A percentile compares a stretch with the other conserved stretches of the same genome.
Evolutionary conservation across 164 flowering plant species (phyloP).

Genomic region (Stephania japonica): DNA sequence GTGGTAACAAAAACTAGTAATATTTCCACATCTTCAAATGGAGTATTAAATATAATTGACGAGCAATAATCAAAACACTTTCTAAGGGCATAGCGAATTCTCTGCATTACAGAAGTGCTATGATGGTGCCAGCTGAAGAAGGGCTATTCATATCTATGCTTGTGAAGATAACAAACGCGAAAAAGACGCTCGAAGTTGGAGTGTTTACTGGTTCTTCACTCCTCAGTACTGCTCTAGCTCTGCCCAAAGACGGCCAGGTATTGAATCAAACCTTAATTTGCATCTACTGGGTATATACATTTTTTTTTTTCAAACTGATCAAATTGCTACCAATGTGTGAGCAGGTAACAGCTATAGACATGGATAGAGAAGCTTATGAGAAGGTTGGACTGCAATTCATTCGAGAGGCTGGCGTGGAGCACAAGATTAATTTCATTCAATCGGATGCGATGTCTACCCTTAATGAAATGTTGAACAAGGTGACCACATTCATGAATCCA

Average conservation of each 20-base stretch:
- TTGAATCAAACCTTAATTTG: neutral
- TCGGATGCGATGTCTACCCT: conserved; percentile 16
- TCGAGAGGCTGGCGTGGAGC: conserved; percentile 24
- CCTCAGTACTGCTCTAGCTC: conserved; percentile 57
- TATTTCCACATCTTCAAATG: no score
- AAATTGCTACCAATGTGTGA: neutral
- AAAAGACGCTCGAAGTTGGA: conserved; percentile 60
- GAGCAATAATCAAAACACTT: no score
- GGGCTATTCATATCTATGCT: conserved; percentile 61
- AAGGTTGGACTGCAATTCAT: conserved; percentile 27
- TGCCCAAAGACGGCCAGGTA: conserved; percentile 61
- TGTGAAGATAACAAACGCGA: conserved; percentile 54
- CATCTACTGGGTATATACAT: neutral
- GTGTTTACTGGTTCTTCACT: conserved; percentile 66
- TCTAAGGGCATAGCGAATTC: no score
- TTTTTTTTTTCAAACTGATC: neutral
- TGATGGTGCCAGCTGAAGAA: conserved; percentile 64
- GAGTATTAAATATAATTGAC: no score
- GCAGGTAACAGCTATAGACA: conserved; percentile 40
- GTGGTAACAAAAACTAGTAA: no score
- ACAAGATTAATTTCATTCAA: conserved; percentile 29
- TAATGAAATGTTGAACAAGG: conserved; percentile 19
- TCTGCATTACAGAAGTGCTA: conserved; percentile 35
- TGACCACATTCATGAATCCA: neutral
- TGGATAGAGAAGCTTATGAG: conserved; percentile 19